phyloP scores from a whole-genome alignment of 1,284 basidiomycete species.

The Kwoniella shivajii region DNA sequence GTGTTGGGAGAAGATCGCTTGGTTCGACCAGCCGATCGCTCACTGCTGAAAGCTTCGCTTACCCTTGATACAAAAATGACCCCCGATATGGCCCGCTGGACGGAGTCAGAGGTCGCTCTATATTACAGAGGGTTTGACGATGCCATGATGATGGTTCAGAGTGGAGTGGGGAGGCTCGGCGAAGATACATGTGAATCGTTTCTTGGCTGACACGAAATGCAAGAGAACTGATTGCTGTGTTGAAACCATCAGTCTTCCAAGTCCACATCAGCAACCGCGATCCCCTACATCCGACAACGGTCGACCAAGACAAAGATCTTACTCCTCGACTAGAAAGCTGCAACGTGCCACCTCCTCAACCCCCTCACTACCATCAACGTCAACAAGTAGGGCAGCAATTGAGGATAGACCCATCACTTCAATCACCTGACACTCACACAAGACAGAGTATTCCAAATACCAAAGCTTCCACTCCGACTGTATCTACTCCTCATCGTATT shows the following conservation, averaged over 20 bases:
- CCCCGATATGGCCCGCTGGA: constrained; percentile 15
- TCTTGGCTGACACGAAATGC: no score
- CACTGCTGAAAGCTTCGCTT: constrained; percentile 15
- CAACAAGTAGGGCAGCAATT: neutral
- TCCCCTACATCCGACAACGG: no score
- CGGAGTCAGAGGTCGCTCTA: constrained; percentile 4
- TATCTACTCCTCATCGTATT: neutral
- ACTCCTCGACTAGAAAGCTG: no score
- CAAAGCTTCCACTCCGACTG: neutral
- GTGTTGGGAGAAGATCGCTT: no score
- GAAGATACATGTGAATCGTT: neutral
- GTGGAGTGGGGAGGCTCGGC: constrained; percentile 20
- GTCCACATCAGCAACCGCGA: no score
- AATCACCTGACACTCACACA: neutral
- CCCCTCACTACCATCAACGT: neutral
- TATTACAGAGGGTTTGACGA: constrained; percentile 31
- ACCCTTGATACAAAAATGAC: constrained; percentile 1
- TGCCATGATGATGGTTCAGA: constrained; percentile 25
- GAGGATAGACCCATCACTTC: neutral
- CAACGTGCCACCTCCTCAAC: constrained; percentile 20
- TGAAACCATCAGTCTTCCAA: no score
- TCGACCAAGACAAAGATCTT: no score
- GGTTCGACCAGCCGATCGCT: no score
- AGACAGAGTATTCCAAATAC: neutral
- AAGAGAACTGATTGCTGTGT: no score